Percentiles rank a stretch among this genome's conserved stretches.
Evolutionary conservation across 257 asterid species (phyloP).

Genomic region (Eucommia ulmoides): DNA sequence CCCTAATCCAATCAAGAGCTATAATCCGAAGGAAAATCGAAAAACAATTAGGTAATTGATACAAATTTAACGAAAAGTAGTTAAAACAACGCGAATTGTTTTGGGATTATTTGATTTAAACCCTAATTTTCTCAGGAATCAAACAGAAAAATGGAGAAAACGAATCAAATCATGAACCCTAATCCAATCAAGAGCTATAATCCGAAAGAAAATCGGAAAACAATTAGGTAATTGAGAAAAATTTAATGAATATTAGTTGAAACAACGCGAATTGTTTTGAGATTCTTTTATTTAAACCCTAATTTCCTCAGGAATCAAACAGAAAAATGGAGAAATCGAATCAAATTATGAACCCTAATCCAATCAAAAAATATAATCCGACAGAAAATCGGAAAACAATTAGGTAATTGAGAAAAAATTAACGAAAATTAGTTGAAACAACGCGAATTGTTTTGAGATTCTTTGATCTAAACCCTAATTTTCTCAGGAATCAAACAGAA

Average conservation of each 20-base stretch:
- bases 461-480: too few species aligned
- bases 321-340: background rate
- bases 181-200: background rate
- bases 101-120: too few species aligned
- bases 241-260: too few species aligned
- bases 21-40: background rate
- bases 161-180: background rate
- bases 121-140: constrained; percentile 1
- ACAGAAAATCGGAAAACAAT: background rate
- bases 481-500: constrained; percentile 3
- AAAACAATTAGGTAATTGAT: background rate
- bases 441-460: too few species aligned
- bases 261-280: too few species aligned
- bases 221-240: too few species aligned
- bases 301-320: constrained; percentile 3
- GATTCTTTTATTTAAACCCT: too few species aligned
- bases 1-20: background rate
- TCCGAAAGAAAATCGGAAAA: background rate
- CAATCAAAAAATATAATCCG: background rate
- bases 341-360: background rate
- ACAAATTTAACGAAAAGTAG: too few species aligned
- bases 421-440: too few species aligned
- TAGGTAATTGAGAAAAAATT: too few species aligned
- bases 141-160: constrained; percentile 1
- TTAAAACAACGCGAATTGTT: too few species aligned